Percentiles rank a stretch among this genome's conserved stretches.
Conservation (phyloP, 495 filamentous ascomycete genomes). For the Pseudomonodictys pantanalensis region DNA sequence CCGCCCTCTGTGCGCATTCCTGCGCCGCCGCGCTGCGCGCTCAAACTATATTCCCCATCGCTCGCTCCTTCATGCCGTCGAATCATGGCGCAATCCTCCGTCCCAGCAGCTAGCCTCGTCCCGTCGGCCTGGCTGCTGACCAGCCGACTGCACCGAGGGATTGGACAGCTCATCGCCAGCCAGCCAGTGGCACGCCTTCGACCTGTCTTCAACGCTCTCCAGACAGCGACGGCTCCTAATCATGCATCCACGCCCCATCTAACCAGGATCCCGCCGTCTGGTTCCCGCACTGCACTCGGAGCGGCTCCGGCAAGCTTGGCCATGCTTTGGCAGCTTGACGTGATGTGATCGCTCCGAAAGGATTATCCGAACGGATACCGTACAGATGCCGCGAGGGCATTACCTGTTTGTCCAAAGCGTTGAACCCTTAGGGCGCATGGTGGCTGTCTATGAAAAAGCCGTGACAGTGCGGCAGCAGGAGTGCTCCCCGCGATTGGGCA, state of each 20-base stretch:
- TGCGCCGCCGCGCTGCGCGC: no score
- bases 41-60: no score
- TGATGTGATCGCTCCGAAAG: no score
- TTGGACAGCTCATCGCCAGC: neutral
- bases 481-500: no score
- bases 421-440: no score
- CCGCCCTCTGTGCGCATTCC: neutral
- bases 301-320: neutral
- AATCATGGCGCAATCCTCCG: neutral
- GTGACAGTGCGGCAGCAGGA: no score
- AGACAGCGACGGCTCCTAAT: slow-evolving; percentile 1
- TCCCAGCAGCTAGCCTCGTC: neutral
- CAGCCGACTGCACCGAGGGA: neutral
- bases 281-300: neutral
- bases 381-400: no score
- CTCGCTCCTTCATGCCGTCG: neutral
- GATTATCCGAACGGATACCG: no score
- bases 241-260: slow-evolving; percentile 11
- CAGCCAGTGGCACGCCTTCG: slow-evolving; percentile 4
- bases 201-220: slow-evolving; percentile 5
- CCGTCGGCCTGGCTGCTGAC: slow-evolving; percentile 15
- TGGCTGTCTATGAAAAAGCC: no score
- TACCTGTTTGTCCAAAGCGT: no score
- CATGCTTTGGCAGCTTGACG: neutral
- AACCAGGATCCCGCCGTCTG: neutral